These are phyloP conservation scores for Chenopodium berlandieri DNA, from an alignment of 148 eudicot species.

Conservation along the genomic window DNA sequence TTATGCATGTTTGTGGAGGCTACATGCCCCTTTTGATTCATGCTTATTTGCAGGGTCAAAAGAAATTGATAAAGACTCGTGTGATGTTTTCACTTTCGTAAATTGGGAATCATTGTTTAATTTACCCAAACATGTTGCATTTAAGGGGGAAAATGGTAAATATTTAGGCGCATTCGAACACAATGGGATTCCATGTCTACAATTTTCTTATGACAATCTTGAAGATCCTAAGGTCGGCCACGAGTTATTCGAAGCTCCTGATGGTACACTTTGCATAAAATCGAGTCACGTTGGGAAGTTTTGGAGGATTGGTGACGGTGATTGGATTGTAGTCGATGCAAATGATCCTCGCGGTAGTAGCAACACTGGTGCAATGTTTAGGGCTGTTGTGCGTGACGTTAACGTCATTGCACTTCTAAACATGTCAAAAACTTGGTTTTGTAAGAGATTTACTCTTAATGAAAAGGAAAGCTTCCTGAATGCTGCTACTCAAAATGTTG, in stretches of 20 bases:
- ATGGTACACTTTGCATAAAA: constrained; percentile 6
- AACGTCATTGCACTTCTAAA: neutral
- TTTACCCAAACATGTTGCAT: neutral
- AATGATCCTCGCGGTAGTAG: constrained; percentile 15
- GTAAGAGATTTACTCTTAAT: neutral
- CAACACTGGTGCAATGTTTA: constrained; percentile 1
- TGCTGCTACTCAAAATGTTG: neutral
- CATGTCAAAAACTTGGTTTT: neutral
- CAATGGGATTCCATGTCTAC: neutral
- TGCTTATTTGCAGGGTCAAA: constrained; percentile 12
- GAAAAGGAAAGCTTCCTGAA: neutral
- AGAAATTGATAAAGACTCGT: neutral
- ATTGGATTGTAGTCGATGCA: constrained; percentile 11
- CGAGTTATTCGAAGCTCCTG: neutral
- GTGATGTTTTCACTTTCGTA: constrained; percentile 2
- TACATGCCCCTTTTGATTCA: neutral
- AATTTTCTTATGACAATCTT: neutral
- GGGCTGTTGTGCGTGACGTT: neutral
- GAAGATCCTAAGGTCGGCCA: neutral
- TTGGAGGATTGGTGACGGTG: neutral
- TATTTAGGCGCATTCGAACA: neutral
- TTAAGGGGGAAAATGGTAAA: constrained; percentile 13
- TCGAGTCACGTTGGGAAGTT: neutral
- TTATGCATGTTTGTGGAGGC: neutral
- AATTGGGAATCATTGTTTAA: neutral